Percentiles rank a stretch among this genome's conserved stretches.
Conservation (phyloP, 352 stramenopile genomes). For the Peronospora farinosa region DNA sequence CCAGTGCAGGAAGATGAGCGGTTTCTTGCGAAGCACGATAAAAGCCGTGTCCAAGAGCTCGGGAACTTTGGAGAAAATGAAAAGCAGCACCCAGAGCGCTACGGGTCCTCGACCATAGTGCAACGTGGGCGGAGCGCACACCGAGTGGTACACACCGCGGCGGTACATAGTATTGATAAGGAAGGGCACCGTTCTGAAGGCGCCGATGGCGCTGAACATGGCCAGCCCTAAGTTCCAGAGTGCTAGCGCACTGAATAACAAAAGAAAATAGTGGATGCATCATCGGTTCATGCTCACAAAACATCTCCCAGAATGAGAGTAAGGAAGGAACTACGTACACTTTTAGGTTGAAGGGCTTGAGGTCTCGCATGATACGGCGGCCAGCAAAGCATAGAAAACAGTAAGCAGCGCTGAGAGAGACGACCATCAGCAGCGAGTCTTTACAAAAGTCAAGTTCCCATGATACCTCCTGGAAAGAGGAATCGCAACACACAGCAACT, state of each 20-base stretch:
- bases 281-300: slow-evolving; percentile 16
- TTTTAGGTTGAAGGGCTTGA: slow-evolving; percentile 76
- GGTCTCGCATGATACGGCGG: slow-evolving; percentile 68
- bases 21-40: slow-evolving; percentile 96
- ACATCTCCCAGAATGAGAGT: slow-evolving; percentile 13
- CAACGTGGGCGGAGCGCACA: slow-evolving; percentile 60
- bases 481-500: background rate
- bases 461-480: slow-evolving; percentile 39
- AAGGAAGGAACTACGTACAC: slow-evolving; percentile 32
- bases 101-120: slow-evolving; percentile 68
- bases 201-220: slow-evolving; percentile 77
- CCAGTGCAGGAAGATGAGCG: slow-evolving; percentile 97
- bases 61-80: slow-evolving; percentile 87
- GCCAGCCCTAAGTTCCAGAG: slow-evolving; percentile 78
- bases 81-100: slow-evolving; percentile 74
- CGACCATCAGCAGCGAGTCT: slow-evolving; percentile 49
- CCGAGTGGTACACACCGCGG: slow-evolving; percentile 75
- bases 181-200: slow-evolving; percentile 68
- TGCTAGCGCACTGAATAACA: slow-evolving; percentile 40
- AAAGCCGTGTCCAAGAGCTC: slow-evolving; percentile 96
- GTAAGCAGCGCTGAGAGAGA: slow-evolving; percentile 64
- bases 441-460: slow-evolving; percentile 65
- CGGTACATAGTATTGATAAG: slow-evolving; percentile 76
- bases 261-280: slow-evolving; percentile 4
- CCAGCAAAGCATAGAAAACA: slow-evolving; percentile 70